Evolutionary conservation across 2,329 filamentous ascomycete species (phyloP), one percentile per base, ranked within the genome.

Genomic region (Cercospora canescens): DNA sequence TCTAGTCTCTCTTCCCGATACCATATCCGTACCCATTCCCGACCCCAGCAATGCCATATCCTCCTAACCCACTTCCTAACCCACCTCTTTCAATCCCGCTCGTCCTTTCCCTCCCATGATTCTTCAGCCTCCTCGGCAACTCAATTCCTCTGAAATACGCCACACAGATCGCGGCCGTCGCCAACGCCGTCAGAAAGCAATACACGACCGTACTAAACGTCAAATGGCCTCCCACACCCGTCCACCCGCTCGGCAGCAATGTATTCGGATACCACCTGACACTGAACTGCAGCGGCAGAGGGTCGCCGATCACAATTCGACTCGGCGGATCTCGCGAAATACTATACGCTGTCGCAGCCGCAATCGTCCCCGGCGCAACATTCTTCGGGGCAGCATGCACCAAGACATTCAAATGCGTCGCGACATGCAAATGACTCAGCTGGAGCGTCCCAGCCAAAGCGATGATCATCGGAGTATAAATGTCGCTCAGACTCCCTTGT

Each of bases 381-480:
- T 74, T 68, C 69, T 78, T 78, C 30, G 89, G 79, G 86, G 88
- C 80, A 83, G 89, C 71, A 81, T 89, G 95, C 71, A 97, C 85
- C 63, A 98, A 84, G 67, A 98, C 89, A 77, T 98, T 98, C 78
- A 98, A 85, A 75, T 92, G 89, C 6, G 93, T 94, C 75, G 91
- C 91, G 71, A 99, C 88, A 81, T 98, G 95, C 73, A 99, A 84
- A 79, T 97, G 95, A 78, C 89, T 93, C 59, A 90, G 83, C 80
- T 99, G 94, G 21, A 98, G 84, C 0, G 92, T 96, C 2, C 95
- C 95, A 12, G 94, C 91, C 18, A 99, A 82, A 2, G 94, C 94
- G 70, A 99, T 92, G 6, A 96, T 91, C 39, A 97, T 84, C 0
- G 94, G 94, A 14, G 94, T 91, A 80, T 91, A 93, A 16, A 80